Base-by-base conservation (phyloP, 2,329 filamentous ascomycete genomes). In the Lecanoromycetidae sp. region DNA sequence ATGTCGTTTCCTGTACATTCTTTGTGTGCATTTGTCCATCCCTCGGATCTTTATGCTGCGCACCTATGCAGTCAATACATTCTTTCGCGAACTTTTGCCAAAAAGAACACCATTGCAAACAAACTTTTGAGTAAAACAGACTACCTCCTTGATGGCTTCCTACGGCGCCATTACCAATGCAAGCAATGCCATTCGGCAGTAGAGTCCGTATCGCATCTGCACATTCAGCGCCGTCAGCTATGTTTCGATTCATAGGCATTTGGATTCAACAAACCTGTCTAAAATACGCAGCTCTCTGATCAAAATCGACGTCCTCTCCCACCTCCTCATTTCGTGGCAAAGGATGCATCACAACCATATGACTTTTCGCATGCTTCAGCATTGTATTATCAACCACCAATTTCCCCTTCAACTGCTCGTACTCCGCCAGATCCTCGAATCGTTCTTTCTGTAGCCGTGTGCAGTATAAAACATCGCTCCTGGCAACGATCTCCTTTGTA, bases 381-480 rank as follows among this genome's bases (percentile, higher is more conserved):
- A 90, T 84, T 57, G 80, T 79, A 63, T 95, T 94, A 71, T 94
- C 85, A 52, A 98, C 81, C 49, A 94, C 74, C 64, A 95, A 90
- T 51, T 79, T 78, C 64, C 90, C 79, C 79, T 93, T 94, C 58
- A 96, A 79, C 49, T 74, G 71, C 69, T 96, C 87, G 64, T 93
- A 98, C 59, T 85, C 80, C 35, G 75, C 77, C 42, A 80, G 65
- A 57, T 80, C 82, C n/a, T 81, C 73, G 72, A 98, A 98, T 22
- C 91, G 79, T 73, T 98, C 91, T 68, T 91, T 91, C 69, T 98
- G 91, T 56, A 98, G 84, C 13, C 91, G 81, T 1, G 91, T 98
- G 71, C 87, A 95, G 74, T 98, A 98, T 37, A 98, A 74, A 4
- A 98, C 90, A 58, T 98, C 91, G 49, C 82, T 90, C 56, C 77